Evolutionary conservation across 2,329 filamentous ascomycete species (phyloP).

Genomic region (Aschersonia sp.): DNA sequence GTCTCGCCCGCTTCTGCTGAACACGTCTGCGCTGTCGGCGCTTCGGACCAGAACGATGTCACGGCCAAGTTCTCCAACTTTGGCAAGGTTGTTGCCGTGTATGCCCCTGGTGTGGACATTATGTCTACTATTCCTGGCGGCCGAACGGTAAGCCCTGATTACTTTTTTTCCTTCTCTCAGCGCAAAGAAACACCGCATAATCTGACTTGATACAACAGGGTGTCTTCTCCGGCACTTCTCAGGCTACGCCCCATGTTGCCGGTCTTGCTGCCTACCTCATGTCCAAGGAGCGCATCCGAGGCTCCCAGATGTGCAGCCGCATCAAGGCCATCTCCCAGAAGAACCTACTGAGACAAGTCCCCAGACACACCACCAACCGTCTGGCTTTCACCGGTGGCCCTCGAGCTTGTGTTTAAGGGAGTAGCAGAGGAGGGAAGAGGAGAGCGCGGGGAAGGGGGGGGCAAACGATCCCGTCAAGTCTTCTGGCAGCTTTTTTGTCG

Average conservation of each 20-base stretch:
- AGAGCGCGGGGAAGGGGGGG: neutral
- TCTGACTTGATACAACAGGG: neutral
- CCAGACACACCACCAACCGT: conserved; percentile 21
- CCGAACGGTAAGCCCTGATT: conserved; percentile 14
- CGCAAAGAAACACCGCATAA: neutral
- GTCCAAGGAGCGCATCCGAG: conserved; percentile 15
- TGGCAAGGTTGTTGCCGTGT: conserved; percentile 27
- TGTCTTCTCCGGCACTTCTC: conserved; percentile 21
- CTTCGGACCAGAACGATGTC: conserved; percentile 12
- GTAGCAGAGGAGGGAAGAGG: neutral
- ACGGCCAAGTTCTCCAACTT: conserved; percentile 29
- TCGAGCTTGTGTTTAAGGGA: neutral
- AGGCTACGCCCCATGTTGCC: conserved; percentile 8
- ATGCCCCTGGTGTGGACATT: conserved; percentile 27
- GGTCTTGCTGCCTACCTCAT: conserved; percentile 12
- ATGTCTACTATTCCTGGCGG: conserved; percentile 27
- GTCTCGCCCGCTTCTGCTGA: conserved; percentile 10
- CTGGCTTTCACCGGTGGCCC: conserved; percentile 28
- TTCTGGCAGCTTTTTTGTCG: too few relatives aligned
- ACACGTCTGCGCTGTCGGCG: conserved; percentile 8
- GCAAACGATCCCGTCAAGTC: neutral
- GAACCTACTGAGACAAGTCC: conserved; percentile 17
- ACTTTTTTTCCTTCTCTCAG: neutral
- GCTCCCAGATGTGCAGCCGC: conserved; percentile 16
- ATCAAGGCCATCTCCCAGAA: conserved; percentile 17